Evolutionary conservation across 2,329 filamentous ascomycete species (phyloP).

Genomic region (Trichothecium roseum): DNA sequence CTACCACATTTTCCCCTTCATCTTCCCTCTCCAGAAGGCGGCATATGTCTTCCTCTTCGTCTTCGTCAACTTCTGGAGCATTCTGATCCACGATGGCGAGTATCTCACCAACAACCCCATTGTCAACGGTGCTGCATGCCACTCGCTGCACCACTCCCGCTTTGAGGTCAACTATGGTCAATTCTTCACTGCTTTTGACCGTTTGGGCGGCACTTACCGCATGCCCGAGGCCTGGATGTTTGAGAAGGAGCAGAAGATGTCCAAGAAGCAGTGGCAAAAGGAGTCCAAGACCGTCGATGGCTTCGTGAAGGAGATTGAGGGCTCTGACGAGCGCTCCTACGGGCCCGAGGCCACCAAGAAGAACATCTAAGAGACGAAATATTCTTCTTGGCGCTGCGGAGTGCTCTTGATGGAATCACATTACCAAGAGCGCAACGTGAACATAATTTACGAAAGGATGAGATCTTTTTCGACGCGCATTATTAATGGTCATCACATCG

Average conservation of each 20-base stretch:
- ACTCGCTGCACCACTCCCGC: slow-evolving; percentile 59
- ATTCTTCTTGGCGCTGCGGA: background rate
- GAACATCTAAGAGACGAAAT: slow-evolving; percentile 15
- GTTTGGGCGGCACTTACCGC: slow-evolving; percentile 76
- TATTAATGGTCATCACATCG: background rate
- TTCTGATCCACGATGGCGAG: slow-evolving; percentile 93
- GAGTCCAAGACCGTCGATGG: slow-evolving; percentile 68
- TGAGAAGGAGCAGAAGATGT: slow-evolving; percentile 77
- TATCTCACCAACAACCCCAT: slow-evolving; percentile 85
- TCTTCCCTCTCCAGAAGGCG: slow-evolving; percentile 88
- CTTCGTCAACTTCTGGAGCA: slow-evolving; percentile 95
- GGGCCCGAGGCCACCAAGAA: slow-evolving; percentile 32
- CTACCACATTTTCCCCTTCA: slow-evolving; percentile 86
- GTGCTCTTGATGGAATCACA: too few relatives aligned
- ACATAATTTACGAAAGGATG: background rate
- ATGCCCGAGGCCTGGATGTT: slow-evolving; percentile 82
- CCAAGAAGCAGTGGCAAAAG: slow-evolving; percentile 64
- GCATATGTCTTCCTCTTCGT: slow-evolving; percentile 78
- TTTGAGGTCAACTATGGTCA: slow-evolving; percentile 72
- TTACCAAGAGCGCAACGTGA: background rate
- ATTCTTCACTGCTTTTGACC: slow-evolving; percentile 87
- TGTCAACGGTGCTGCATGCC: slow-evolving; percentile 90
- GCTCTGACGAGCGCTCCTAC: slow-evolving; percentile 41
- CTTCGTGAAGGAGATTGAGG: slow-evolving; percentile 63
- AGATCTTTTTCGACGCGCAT: background rate